phyloP scores from a whole-genome alignment of 441 rosid species.

The Gossypium gossypioides region DNA sequence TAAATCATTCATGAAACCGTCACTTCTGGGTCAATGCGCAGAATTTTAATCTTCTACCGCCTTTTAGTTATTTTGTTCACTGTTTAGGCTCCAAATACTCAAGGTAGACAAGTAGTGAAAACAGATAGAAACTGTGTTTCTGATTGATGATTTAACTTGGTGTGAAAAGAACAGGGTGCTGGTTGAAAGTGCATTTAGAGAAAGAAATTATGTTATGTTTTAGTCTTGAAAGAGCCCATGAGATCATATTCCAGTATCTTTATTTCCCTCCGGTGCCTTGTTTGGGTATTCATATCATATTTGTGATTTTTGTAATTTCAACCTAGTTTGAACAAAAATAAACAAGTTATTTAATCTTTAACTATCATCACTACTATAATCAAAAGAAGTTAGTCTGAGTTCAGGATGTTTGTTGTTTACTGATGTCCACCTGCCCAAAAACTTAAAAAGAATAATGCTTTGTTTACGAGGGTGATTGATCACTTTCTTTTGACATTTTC shows the following conservation, averaged over 20 bases:
- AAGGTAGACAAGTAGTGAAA: background rate
- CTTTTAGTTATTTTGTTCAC: background rate
- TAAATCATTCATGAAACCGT: background rate
- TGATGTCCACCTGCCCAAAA: background rate
- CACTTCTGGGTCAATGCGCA: background rate
- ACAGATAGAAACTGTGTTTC: background rate
- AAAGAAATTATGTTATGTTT: too few species aligned
- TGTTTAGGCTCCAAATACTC: background rate
- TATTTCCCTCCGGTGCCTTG: too few species aligned
- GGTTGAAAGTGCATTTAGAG: too few species aligned
- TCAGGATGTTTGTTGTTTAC: too few species aligned
- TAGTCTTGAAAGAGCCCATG: too few species aligned
- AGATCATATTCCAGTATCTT: too few species aligned
- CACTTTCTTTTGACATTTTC: background rate
- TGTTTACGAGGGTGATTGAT: background rate
- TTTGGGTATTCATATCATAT: too few species aligned
- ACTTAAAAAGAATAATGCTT: background rate
- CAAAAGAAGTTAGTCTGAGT: background rate
- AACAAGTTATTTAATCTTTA: background rate
- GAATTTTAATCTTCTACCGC: background rate
- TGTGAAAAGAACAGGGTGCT: too few species aligned
- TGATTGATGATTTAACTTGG: background rate
- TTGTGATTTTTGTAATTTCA: too few species aligned
- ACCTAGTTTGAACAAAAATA: background rate
- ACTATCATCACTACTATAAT: background rate